Evolutionary conservation across 208 protist species (phyloP).

Genomic region (Leishmania arabica): DNA sequence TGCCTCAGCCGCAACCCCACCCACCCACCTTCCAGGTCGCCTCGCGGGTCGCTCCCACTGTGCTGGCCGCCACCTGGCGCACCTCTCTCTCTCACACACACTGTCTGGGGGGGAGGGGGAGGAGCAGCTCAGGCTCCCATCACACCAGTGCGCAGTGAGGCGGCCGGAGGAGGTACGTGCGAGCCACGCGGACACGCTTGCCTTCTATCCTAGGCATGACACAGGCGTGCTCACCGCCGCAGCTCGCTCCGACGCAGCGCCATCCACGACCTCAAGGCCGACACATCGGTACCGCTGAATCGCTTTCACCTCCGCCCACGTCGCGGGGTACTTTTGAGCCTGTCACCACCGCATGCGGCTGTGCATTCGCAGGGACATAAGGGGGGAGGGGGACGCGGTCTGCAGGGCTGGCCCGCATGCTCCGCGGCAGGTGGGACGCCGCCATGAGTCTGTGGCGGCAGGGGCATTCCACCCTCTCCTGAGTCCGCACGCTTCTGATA

Average conservation of each 20-base stretch:
- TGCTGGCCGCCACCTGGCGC: background rate
- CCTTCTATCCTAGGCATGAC: background rate
- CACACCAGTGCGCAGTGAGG: background rate
- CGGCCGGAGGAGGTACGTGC: too few relatives aligned
- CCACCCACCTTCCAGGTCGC: too few relatives aligned
- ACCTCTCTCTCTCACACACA: background rate
- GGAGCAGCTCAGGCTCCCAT: background rate
- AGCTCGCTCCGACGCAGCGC: background rate
- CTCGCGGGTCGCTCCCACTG: too few relatives aligned
- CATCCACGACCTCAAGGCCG: background rate
- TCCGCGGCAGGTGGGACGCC: too few relatives aligned
- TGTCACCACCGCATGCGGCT: background rate
- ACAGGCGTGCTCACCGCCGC: background rate
- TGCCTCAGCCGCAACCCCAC: too few relatives aligned
- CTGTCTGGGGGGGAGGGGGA: too few relatives aligned
- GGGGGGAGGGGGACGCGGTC: background rate
- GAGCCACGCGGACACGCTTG: background rate
- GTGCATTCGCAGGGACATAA: background rate
- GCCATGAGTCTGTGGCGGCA: too few relatives aligned
- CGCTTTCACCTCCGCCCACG: background rate
- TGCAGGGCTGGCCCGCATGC: too few relatives aligned
- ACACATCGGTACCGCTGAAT: background rate
- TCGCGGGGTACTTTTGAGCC: background rate
- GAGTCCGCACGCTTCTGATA: background rate
- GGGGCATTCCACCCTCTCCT: too few relatives aligned